Base-by-base conservation (phyloP, 768 basidiomycete genomes). In the Leccinum boreale region DNA sequence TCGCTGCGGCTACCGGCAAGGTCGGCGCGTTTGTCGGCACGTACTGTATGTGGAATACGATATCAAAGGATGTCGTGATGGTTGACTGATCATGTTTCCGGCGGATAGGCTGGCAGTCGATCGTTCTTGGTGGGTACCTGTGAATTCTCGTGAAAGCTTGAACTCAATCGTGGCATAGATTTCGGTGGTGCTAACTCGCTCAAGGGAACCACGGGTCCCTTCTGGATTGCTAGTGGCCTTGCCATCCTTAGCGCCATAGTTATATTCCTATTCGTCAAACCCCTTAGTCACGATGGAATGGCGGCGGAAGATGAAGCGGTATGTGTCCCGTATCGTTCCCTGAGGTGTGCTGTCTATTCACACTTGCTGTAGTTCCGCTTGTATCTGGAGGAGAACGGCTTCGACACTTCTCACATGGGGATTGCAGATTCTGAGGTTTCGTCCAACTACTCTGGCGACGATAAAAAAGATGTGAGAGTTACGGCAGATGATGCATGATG, bases 181-280 rank as follows among this genome's bases (percentile, higher is more conserved):
- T 91, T 91, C 59, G 86, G 85, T 58, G 86, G 86, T 5, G 9
- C 78, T 2, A 62, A 52, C 12, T 73, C 81, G 24, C 69, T 73
- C 36, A 79, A 75, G 59, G 89, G 86, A 51, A 86, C 89, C 67
- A 93, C 92, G 0, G 91, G 92, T 19, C 91, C 91, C 14, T 93
- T 93, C 81, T 92, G 87, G 89, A 70, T 93, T 60, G 92, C 80
- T n/a, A 90, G 89, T 62, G 88, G 86, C 78, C 80, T 97, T 50
- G 92, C 92, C 4, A 62, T 96, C 48, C 61, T 93, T 52, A 91
- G 89, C 58, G 94, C 94, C 3, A 21, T 85, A 9, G 74, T 92
- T 62, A 85, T 87, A 0, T 79, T 85, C 62, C 70, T 91, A 72
- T 85, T 90, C 73, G 82, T 97, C 65, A 78, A 76, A 47, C 91